These are phyloP conservation scores for Leccinum subspadiceum DNA, from an alignment of 1,284 basidiomycete genomes.

Conservation along the genomic window DNA sequence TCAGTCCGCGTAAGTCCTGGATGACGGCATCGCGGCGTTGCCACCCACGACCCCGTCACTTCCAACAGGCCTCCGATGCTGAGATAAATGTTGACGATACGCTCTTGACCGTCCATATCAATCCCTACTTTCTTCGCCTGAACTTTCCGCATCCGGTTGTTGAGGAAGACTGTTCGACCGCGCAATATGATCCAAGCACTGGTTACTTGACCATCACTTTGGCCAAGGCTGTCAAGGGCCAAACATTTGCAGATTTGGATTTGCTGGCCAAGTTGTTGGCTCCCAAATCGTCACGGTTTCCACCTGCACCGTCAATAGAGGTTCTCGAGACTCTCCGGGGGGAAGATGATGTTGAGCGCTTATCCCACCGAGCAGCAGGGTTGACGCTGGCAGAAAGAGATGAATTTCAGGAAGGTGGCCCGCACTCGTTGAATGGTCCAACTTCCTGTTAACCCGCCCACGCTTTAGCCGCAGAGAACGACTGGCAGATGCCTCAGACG, in stretches of 20 bases:
- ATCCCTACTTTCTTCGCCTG: conserved; percentile 78
- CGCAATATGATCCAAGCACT: conserved; percentile 67
- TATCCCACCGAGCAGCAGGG: conserved; percentile 38
- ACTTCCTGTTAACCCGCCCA: conserved; percentile 6
- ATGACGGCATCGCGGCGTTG: conserved; percentile 11
- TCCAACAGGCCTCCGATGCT: conserved; percentile 65
- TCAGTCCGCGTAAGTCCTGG: conserved; percentile 64
- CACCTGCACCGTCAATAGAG: conserved; percentile 56
- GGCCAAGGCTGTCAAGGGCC: conserved; percentile 62
- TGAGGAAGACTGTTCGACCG: conserved; percentile 71
- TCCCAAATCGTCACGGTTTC: conserved; percentile 46
- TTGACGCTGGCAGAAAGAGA: conserved; percentile 51
- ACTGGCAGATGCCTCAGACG: conserved; percentile 73
- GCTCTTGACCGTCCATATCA: conserved; percentile 71
- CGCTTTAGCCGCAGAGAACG: conserved; percentile 62
- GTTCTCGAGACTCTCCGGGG: conserved; percentile 41
- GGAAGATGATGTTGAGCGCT: conserved; percentile 39
- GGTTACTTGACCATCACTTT: conserved; percentile 71
- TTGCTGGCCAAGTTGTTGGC: conserved; percentile 72
- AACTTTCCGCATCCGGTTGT: conserved; percentile 61
- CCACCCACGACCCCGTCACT: conserved; percentile 16
- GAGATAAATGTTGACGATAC: conserved; percentile 74
- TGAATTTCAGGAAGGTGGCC: conserved; percentile 59
- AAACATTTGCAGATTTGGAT: conserved; percentile 73
- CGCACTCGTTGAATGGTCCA: background rate